Conservation (phyloP, 768 basidiomycete species). For the Amanita muscaria region DNA sequence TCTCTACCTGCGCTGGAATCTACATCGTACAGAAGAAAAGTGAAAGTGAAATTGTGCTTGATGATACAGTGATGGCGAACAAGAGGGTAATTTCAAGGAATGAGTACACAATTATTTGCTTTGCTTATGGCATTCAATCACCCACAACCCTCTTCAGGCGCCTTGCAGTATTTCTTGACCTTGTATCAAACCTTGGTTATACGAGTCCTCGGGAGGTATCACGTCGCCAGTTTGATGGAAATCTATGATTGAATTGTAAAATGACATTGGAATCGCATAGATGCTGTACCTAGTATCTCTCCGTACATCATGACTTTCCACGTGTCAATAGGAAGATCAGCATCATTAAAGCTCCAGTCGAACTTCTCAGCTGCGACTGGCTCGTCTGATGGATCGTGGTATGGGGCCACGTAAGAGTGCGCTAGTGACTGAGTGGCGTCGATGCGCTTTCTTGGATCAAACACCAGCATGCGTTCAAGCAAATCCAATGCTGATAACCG, state of each 20-base stretch:
- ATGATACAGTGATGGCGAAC: too few species aligned
- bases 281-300: conserved; percentile 80
- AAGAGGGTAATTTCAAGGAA: too few species aligned
- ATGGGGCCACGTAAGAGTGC: conserved; percentile 93
- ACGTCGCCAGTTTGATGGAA: conserved; percentile 61
- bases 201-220: conserved; percentile 1
- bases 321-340: conserved; percentile 94
- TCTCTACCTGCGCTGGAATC: too few species aligned
- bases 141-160: neutral
- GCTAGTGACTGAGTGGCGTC: conserved; percentile 83
- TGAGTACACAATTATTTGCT: too few species aligned
- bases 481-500: conserved; percentile 71
- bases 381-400: conserved; percentile 98
- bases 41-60: too few species aligned
- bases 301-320: conserved; percentile 99
- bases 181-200: conserved; percentile 1
- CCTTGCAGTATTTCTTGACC: neutral
- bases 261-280: neutral
- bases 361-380: conserved; percentile 90
- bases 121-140: neutral
- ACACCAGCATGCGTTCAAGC: conserved; percentile 97
- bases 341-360: conserved; percentile 99
- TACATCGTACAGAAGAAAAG: too few species aligned
- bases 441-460: conserved; percentile 96
- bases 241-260: conserved; percentile 31